Conservation (phyloP, 768 basidiomycete genomes). For the Infundibulicybe gibba region DNA sequence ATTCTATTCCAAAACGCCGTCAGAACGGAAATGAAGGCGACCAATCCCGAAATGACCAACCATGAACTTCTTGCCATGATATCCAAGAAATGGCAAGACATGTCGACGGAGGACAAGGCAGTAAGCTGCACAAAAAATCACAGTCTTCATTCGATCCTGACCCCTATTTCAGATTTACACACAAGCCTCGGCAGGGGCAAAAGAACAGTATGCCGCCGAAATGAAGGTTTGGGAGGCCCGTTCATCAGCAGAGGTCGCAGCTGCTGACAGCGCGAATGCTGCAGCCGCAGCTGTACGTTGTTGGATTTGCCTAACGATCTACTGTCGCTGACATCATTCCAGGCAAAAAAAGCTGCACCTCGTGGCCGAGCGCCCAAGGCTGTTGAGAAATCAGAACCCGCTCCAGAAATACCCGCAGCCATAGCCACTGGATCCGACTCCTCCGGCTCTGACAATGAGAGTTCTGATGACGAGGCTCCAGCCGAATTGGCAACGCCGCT, state of each 20-base stretch:
- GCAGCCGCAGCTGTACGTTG: conserved; percentile 33
- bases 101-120: conserved; percentile 68
- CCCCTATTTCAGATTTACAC: conserved; percentile 43
- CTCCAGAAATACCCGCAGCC: conserved; percentile 20
- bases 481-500: background rate
- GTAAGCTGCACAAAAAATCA: conserved; percentile 46
- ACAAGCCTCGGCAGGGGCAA: conserved; percentile 52
- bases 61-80: conserved; percentile 71
- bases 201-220: conserved; percentile 58
- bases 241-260: conserved; percentile 43
- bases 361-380: conserved; percentile 7
- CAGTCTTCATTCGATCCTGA: no score
- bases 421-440: conserved; percentile 2
- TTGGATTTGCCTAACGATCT: conserved; percentile 1
- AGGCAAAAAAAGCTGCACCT: conserved; percentile 20
- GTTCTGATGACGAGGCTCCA: conserved; percentile 26
- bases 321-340: background rate
- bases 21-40: conserved; percentile 65
- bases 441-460: conserved; percentile 12
- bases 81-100: conserved; percentile 66
- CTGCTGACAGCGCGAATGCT: conserved; percentile 40
- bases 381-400: conserved; percentile 6
- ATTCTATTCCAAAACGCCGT: conserved; percentile 93
- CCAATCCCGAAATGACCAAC: conserved; percentile 63
- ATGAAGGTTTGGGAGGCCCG: conserved; percentile 64